Conservation (phyloP, 208 protist genomes). For the Leishmania tropica region DNA sequence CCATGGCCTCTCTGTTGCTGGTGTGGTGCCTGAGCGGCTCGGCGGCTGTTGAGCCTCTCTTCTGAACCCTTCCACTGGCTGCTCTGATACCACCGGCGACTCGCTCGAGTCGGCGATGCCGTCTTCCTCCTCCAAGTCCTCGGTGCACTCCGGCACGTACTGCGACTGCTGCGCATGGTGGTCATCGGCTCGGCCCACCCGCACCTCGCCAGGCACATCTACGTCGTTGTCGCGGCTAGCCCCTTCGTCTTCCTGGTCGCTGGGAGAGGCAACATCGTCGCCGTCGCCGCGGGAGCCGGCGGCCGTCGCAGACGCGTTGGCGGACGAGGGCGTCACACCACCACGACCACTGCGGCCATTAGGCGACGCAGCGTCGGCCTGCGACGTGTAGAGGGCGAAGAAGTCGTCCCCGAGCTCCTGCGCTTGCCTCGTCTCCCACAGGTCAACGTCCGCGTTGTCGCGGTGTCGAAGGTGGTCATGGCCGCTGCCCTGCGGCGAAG, state of each 20-base stretch:
- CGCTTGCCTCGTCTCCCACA: background rate
- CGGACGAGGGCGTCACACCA: background rate
- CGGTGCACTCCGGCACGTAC: conserved; percentile 12
- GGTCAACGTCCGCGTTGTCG: conserved; percentile 1
- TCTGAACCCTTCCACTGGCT: background rate
- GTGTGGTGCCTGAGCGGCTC: background rate
- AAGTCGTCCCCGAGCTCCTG: conserved; percentile 38
- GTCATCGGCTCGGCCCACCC: conserved; percentile 16
- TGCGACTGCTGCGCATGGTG: conserved; percentile 46
- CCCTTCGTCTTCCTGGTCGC: conserved; percentile 8
- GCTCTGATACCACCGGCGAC: background rate
- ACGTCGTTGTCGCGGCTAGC: background rate
- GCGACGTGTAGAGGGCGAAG: conserved; percentile 27
- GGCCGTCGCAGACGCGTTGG: too few species aligned
- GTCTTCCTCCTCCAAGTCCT: conserved; percentile 21
- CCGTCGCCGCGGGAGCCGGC: background rate
- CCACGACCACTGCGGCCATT: background rate
- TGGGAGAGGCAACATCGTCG: background rate
- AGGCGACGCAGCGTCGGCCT: background rate
- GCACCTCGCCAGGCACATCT: background rate
- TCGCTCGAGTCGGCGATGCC: background rate
- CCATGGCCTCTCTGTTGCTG: background rate
- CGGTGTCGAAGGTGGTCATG: background rate
- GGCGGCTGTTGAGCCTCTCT: background rate
- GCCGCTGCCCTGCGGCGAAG: background rate